A percentile compares a stretch with the other conserved stretches of the same genome.
phyloP scores from a whole-genome alignment of 352 stramenopile species.

The Phytophthora brassicae region DNA sequence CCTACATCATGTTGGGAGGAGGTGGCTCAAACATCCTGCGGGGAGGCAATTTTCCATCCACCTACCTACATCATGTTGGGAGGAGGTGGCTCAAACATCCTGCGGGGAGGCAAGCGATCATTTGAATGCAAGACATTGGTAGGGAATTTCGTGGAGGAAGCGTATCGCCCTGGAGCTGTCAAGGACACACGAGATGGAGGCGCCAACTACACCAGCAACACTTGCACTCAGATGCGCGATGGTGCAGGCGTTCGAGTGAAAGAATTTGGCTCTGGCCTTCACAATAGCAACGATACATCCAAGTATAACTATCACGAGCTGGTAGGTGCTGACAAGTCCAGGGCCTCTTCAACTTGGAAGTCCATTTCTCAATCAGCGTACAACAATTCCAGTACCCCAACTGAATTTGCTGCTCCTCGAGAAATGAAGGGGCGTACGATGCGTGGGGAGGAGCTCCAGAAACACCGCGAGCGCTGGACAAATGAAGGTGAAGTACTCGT shows the following conservation, averaged over 20 bases:
- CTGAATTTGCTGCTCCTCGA: slow-evolving; percentile 65
- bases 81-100: slow-evolving; percentile 77
- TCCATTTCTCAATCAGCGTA: slow-evolving; percentile 61
- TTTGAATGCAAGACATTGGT: slow-evolving; percentile 81
- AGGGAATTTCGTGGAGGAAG: slow-evolving; percentile 82
- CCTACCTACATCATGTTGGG: slow-evolving; percentile 33
- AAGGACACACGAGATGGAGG: slow-evolving; percentile 44
- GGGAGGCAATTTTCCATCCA: slow-evolving; percentile 34
- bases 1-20: slow-evolving; percentile 36
- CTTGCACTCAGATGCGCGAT: slow-evolving; percentile 57
- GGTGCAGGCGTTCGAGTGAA: slow-evolving; percentile 34
- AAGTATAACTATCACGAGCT: slow-evolving; percentile 75
- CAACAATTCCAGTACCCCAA: slow-evolving; percentile 54
- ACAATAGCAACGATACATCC: slow-evolving; percentile 41
- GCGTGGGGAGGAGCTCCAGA: slow-evolving; percentile 51
- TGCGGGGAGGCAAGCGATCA: slow-evolving; percentile 73
- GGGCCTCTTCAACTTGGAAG: slow-evolving; percentile 47
- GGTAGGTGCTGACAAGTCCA: slow-evolving; percentile 63
- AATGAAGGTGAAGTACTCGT: slow-evolving; percentile 56
- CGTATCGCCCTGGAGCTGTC: slow-evolving; percentile 59
- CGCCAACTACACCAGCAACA: slow-evolving; percentile 57
- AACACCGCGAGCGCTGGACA: slow-evolving; percentile 63
- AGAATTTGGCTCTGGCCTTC: slow-evolving; percentile 56
- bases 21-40: slow-evolving; percentile 82
- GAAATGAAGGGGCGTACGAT: slow-evolving; percentile 55